phyloP scores from a whole-genome alignment of 2,329 filamentous ascomycete genomes.

The Periconia digitata region DNA sequence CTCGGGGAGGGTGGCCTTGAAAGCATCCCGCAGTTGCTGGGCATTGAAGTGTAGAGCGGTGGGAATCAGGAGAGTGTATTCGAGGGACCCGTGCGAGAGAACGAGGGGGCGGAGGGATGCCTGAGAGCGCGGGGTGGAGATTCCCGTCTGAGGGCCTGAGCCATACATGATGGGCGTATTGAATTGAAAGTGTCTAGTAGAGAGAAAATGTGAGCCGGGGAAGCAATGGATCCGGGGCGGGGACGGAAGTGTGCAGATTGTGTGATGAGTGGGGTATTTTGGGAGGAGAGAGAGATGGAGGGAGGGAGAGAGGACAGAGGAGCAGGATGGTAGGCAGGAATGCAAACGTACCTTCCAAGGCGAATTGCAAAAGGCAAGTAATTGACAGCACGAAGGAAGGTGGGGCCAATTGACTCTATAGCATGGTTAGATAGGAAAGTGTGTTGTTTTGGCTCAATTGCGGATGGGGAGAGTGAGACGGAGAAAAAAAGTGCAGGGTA shows the following conservation, averaged over 20 bases:
- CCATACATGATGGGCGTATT: slow-evolving; percentile 69
- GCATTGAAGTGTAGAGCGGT: slow-evolving; percentile 96
- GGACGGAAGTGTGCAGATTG: background rate
- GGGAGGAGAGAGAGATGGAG: background rate
- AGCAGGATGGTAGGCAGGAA: background rate
- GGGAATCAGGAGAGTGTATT: slow-evolving; percentile 93
- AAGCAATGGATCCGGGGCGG: slow-evolving; percentile 1
- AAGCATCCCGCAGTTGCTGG: slow-evolving; percentile 88
- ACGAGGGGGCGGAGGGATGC: slow-evolving; percentile 89
- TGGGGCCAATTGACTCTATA: background rate
- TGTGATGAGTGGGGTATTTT: background rate
- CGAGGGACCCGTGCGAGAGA: slow-evolving; percentile 89
- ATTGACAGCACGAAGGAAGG: background rate
- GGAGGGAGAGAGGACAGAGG: background rate
- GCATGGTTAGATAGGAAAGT: background rate
- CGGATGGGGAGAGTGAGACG: background rate
- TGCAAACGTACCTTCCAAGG: background rate
- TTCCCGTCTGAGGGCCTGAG: slow-evolving; percentile 88
- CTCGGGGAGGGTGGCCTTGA: slow-evolving; percentile 79
- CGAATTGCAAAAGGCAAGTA: background rate
- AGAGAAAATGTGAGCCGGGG: slow-evolving; percentile 10
- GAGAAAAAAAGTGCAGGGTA: too few species aligned
- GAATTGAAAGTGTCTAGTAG: slow-evolving; percentile 8
- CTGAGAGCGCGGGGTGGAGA: slow-evolving; percentile 92
- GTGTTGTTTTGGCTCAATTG: background rate